Evolutionary conservation across 2,329 filamentous ascomycete species (phyloP), one percentile per base, ranked within the genome.

Genomic region (Talaromyces sp.): DNA sequence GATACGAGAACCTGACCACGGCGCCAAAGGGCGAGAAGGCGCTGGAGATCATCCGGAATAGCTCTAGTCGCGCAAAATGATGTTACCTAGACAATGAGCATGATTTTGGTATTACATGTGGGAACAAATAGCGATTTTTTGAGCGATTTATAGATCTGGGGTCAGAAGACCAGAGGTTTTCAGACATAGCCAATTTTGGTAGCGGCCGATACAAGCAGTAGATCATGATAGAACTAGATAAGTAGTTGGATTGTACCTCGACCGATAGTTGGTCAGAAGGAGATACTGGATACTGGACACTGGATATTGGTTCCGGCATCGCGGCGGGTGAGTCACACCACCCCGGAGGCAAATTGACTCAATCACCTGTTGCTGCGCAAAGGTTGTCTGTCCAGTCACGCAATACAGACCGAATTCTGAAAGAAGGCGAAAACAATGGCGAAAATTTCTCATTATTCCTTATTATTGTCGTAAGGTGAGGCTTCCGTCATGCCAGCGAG

Each of bases 1-100:
- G 89, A 6, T 85, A 83, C 63, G 84, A 90, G 69, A 93, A 93
- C 71, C 71, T 93, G 65, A 93, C 89, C 0, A 86, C 84, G 13
- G 87, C 86, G 4, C 82, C 86, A 5, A 92, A 91, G 73, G 86
- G 89, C 59, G 80, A 87, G 3, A 81, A 79, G 56, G 76, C 76
- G 70, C 65, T 78, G 53, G 70, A 74, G 54, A 72, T 77, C 52
- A 76, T 78, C 63, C 70, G 72, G 43, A 56, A 63, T 29, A 59
- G 60, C 57, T 53, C 29, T 52, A 29, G 17, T 26, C 49, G 43
- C 7, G 19, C 49, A 52, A 27, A 27, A 46, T 46, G n/a, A 46
- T 21, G 19, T 46, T 46, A 24, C 43, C 21, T 46, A 24, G 43
- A 24, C 14, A 46, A 46, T 19, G n/a, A 46, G n/a, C 21, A 46